Base-by-base conservation (phyloP, 345 rosid species). In the Triadica sebifera region DNA sequence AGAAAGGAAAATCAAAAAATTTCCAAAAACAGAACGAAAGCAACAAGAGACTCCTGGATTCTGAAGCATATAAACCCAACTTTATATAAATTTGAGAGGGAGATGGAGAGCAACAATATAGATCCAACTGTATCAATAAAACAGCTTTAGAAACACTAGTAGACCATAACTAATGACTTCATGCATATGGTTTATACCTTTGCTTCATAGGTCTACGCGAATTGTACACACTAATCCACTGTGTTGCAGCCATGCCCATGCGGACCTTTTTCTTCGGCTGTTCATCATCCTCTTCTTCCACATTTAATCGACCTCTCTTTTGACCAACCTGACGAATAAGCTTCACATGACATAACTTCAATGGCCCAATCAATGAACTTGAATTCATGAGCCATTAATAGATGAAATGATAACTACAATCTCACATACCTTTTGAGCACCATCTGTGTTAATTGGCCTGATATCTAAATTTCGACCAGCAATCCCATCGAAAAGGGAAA, bases 171-270 rank as follows among this genome's bases (percentile, higher is more conserved):
- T 29, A 67, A 69, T 62, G 38, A 76, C 58, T 25, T 61, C 8
- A 70, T 52, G n/a, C 46, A 50, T 29, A 47, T 38, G 8, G 56
- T 22, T 37, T n/a, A 61, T 78, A 91, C 95, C 98, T 85, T 78
- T 94, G 98, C 85, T 94, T 94, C 97, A 94, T 94, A 58, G 98
- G 97, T 67, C 90, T 91, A 47, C 91, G 97, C 38, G 97, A 93
- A 82, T 87, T 91, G 79, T 94, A 91, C 63, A 94, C 97, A 71
- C 94, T 92, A 69, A 91, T 87, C 98, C 98, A 92, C 79, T 94
- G 98, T 19, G 90, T 87, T 72, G 98, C 96, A 11, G 98, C 94
- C 86, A 87, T 92, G 50, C 98, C 98, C 57, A 91, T 62, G 68
- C 96, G 89, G 57, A 94, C 72, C 83, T 89, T 94, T 86, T 92